Evolutionary conservation across 192 early-diverging fungal species (phyloP).

Genomic region (Entomortierella chlamydospora): DNA sequence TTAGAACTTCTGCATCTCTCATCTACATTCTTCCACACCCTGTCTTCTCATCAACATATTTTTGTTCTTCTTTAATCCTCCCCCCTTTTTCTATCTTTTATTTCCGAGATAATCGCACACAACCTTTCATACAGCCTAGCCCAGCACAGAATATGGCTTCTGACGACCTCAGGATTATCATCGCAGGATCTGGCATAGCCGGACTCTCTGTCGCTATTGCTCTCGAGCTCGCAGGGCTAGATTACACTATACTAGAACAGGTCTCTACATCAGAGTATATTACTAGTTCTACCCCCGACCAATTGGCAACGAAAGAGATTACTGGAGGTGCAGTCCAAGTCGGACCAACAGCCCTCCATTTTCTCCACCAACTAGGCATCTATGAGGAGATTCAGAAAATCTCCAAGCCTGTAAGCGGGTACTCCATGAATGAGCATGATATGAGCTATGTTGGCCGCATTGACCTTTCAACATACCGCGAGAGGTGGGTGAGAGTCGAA

Average conservation of each 20-base stretch:
- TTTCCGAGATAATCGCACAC: no score
- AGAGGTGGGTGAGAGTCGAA: conserved; percentile 10
- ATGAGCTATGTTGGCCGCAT: conserved; percentile 49
- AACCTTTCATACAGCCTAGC: neutral
- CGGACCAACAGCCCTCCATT: conserved; percentile 44
- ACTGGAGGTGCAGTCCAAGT: conserved; percentile 39
- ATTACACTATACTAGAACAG: conserved; percentile 48
- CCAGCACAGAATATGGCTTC: conserved; percentile 4
- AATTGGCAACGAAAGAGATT: neutral
- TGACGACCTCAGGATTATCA: conserved; percentile 49
- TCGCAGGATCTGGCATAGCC: conserved; percentile 51
- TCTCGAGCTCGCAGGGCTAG: conserved; percentile 49
- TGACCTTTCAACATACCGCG: conserved; percentile 31
- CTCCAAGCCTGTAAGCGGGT: conserved; percentile 47
- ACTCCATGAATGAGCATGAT: conserved; percentile 52
- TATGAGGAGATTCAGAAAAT: conserved; percentile 49
- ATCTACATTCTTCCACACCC: neutral
- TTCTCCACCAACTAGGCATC: conserved; percentile 45
- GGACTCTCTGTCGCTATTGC: conserved; percentile 45
- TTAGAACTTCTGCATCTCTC: neutral
- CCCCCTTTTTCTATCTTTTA: no score
- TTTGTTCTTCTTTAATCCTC: no score
- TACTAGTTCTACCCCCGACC: neutral
- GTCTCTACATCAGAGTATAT: neutral
- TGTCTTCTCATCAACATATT: no score